Conservation (phyloP, 2,329 filamentous ascomycete genomes). For the Coniochaeta sp. region DNA sequence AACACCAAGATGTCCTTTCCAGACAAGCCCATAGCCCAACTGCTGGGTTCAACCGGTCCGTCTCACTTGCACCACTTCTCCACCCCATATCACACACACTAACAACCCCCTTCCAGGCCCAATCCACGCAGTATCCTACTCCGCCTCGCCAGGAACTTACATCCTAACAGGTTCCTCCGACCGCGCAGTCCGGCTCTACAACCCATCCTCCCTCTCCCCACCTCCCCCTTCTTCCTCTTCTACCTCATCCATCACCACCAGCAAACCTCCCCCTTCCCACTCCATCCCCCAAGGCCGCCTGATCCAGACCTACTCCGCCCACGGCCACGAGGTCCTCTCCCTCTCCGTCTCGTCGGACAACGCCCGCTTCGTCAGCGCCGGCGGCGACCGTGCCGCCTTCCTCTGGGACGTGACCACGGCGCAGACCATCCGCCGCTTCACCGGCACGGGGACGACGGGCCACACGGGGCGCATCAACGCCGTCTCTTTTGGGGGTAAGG, state of each 20-base stretch:
- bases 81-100: background rate
- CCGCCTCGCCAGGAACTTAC: constrained; percentile 64
- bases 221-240: background rate
- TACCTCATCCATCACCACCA: constrained; percentile 25
- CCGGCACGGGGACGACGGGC: constrained; percentile 44
- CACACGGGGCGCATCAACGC: constrained; percentile 71
- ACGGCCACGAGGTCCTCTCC: constrained; percentile 87
- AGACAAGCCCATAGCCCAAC: constrained; percentile 17
- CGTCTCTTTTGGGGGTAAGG: constrained; percentile 71
- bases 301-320: constrained; percentile 82
- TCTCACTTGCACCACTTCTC: background rate
- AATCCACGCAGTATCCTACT: constrained; percentile 67
- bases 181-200: constrained; percentile 80
- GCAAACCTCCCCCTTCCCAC: constrained; percentile 25
- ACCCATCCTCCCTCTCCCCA: constrained; percentile 39
- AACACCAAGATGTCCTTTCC: constrained; percentile 20
- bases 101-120: constrained; percentile 44
- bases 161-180: constrained; percentile 83
- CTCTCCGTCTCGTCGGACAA: constrained; percentile 71
- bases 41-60: constrained; percentile 18
- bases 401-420: constrained; percentile 89
- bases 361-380: constrained; percentile 75
- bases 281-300: constrained; percentile 46
- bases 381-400: constrained; percentile 86
- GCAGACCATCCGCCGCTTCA: constrained; percentile 69